These are phyloP conservation scores for Hysterium pulicare DNA, from an alignment of 2,329 filamentous ascomycete species.

Conservation along the genomic window DNA sequence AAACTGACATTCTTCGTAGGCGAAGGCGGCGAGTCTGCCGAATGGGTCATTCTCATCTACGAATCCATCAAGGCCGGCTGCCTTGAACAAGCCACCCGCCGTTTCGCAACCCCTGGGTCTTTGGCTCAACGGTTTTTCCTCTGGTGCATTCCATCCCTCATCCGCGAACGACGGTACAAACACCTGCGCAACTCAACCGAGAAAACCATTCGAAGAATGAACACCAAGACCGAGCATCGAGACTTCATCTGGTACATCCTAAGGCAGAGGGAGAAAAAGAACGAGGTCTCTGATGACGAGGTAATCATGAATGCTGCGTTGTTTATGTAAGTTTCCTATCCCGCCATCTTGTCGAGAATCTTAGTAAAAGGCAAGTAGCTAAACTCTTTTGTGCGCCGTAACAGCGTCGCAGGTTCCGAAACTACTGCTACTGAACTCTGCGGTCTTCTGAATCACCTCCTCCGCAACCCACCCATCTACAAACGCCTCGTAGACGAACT, in stretches of 20 bases:
- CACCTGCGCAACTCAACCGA: conserved; percentile 29
- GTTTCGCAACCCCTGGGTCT: conserved; percentile 24
- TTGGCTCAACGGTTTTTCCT: conserved; percentile 22
- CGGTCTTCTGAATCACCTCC: conserved; percentile 27
- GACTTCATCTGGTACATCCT: conserved; percentile 37
- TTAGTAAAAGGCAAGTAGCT: not conserved
- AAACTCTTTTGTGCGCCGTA: conserved; percentile 1
- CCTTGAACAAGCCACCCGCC: conserved; percentile 28
- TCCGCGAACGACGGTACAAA: conserved; percentile 22
- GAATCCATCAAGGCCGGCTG: conserved; percentile 34
- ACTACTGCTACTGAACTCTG: conserved; percentile 33
- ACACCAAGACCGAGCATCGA: conserved; percentile 27
- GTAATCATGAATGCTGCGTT: conserved; percentile 31
- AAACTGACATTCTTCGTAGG: conserved; percentile 9
- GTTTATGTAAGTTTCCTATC: conserved; percentile 19
- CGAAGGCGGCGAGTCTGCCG: conserved; percentile 28
- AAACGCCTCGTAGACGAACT: conserved; percentile 25
- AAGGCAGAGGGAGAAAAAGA: conserved; percentile 30
- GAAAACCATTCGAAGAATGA: conserved; percentile 26
- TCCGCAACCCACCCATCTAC: conserved; percentile 23
- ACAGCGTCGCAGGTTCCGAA: conserved; percentile 31
- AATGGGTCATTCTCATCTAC: conserved; percentile 33
- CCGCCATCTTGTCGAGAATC: conserved; percentile 1
- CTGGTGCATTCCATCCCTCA: conserved; percentile 26
- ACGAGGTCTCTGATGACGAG: conserved; percentile 30